A percentile compares a stretch with the other conserved stretches of the same genome.
Conservation (phyloP, 1,139 yeast genomes). For the Spencermartinsiella ligniputridi region DNA sequence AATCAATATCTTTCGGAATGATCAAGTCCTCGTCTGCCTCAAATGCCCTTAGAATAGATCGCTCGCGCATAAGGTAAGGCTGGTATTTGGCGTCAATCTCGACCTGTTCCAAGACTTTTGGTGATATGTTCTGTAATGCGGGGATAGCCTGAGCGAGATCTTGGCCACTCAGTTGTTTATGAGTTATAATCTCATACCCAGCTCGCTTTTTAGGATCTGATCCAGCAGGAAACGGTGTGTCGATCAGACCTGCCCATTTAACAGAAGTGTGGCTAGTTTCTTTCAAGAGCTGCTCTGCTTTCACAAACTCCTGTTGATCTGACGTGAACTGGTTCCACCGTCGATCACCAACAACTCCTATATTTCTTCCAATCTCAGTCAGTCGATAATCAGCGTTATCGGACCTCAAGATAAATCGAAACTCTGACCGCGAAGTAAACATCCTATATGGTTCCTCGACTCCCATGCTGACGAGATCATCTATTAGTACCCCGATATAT, state of each 20-base stretch:
- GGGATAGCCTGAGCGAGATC: conserved; percentile 34
- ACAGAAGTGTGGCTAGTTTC: conserved; percentile 45
- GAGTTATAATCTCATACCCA: conserved; percentile 53
- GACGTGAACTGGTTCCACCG: conserved; percentile 50
- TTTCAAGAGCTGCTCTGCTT: conserved; percentile 45
- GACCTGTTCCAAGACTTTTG: conserved; percentile 54
- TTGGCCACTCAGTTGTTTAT: conserved; percentile 37
- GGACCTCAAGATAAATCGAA: conserved; percentile 80
- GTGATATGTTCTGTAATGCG: conserved; percentile 40
- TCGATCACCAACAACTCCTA: conserved; percentile 62
- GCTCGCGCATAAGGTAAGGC: conserved; percentile 74
- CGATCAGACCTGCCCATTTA: conserved; percentile 52
- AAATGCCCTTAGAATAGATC: conserved; percentile 66
- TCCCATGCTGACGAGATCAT: conserved; percentile 92
- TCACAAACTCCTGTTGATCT: conserved; percentile 47
- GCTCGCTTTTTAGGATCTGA: conserved; percentile 45
- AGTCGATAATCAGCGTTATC: conserved; percentile 90
- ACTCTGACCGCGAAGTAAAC: conserved; percentile 96
- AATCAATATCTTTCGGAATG: conserved; percentile 64
- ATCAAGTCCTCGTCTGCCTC: conserved; percentile 73
- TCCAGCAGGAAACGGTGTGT: conserved; percentile 21
- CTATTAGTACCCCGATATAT: conserved; percentile 86
- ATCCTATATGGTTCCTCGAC: conserved; percentile 96
- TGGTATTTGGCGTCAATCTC: conserved; percentile 79
- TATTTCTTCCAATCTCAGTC: conserved; percentile 60